Percentiles rank a stretch among this genome's conserved stretches.
Evolutionary conservation across 768 basidiomycete genomes (phyloP).

Genomic region (Pleurotus pulmonarius): DNA sequence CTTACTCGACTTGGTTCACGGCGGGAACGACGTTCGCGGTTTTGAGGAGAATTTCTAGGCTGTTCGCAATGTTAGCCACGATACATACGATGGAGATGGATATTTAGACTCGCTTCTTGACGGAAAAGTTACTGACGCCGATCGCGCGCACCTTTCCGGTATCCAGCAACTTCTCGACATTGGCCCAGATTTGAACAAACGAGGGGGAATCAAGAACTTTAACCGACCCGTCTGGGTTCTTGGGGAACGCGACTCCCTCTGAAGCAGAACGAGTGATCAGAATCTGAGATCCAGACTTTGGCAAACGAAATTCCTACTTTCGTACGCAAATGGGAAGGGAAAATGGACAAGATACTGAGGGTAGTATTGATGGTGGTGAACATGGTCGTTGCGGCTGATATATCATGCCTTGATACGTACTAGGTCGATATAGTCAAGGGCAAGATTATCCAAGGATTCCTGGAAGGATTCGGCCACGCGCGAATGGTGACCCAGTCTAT

Average conservation of each 20-base stretch:
- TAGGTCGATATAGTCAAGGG: slow-evolving; percentile 45
- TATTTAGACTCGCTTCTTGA: slow-evolving; percentile 39
- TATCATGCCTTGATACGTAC: neutral
- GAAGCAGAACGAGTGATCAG: neutral
- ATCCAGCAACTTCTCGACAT: slow-evolving; percentile 45
- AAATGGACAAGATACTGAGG: slow-evolving; percentile 47
- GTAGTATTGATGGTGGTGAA: too few species aligned
- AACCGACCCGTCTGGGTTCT: slow-evolving; percentile 28
- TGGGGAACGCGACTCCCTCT: slow-evolving; percentile 17
- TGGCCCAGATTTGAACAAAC: slow-evolving; percentile 45
- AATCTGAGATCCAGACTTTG: too few species aligned
- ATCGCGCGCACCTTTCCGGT: slow-evolving; percentile 46
- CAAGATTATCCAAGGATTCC: slow-evolving; percentile 35
- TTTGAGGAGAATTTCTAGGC: slow-evolving; percentile 34
- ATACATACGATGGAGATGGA: neutral
- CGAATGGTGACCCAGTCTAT: slow-evolving; percentile 33
- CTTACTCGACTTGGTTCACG: slow-evolving; percentile 46
- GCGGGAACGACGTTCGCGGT: slow-evolving; percentile 41
- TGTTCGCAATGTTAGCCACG: slow-evolving; percentile 7
- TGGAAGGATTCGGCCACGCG: slow-evolving; percentile 36
- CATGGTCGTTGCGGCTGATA: slow-evolving; percentile 12
- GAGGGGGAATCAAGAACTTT: slow-evolving; percentile 23
- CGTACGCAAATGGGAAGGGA: slow-evolving; percentile 34
- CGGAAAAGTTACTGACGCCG: slow-evolving; percentile 58
- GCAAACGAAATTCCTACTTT: slow-evolving; percentile 19